Conservation (phyloP, 2,329 filamentous ascomycete species). For the Dothiorella sarmentorum region DNA sequence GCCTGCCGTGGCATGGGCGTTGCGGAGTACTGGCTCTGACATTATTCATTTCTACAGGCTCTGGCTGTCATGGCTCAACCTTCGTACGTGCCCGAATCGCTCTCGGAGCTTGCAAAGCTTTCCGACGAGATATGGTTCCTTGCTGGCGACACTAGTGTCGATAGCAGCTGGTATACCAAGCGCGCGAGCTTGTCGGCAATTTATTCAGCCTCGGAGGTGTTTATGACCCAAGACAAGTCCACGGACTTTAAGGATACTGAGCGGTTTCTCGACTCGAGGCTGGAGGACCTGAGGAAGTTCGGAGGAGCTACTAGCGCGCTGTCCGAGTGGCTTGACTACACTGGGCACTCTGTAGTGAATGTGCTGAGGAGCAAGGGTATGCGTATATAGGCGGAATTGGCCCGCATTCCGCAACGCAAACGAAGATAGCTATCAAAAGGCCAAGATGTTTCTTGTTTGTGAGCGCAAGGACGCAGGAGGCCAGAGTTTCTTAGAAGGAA, state of each 20-base stretch:
- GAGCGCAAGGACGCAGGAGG: not conserved
- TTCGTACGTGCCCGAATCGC: slow-evolving; percentile 68
- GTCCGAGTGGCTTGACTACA: slow-evolving; percentile 78
- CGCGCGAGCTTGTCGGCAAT: slow-evolving; percentile 60
- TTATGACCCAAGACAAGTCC: slow-evolving; percentile 87
- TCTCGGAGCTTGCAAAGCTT: slow-evolving; percentile 75
- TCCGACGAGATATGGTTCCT: slow-evolving; percentile 93
- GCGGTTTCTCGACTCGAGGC: slow-evolving; percentile 71
- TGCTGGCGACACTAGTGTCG: slow-evolving; percentile 75
- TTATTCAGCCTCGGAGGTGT: slow-evolving; percentile 75
- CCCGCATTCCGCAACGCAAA: not conserved
- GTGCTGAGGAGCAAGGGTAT: slow-evolving; percentile 83
- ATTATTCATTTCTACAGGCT: slow-evolving; percentile 53
- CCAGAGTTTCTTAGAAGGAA: not conserved
- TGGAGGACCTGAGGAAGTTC: slow-evolving; percentile 65
- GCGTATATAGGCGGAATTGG: slow-evolving; percentile 56
- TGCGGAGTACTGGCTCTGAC: slow-evolving; percentile 9
- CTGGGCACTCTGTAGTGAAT: slow-evolving; percentile 72
- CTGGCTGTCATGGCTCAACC: slow-evolving; percentile 88
- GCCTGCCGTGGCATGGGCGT: not conserved
- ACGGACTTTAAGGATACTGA: slow-evolving; percentile 72
- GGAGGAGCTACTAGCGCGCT: slow-evolving; percentile 62
- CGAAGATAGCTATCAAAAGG: not conserved
- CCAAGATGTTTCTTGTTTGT: not conserved
- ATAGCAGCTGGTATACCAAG: slow-evolving; percentile 84